Base-by-base conservation (phyloP, 225 moss, liverwort and hornwort genomes). In the Rhytidiadelphus loreus region DNA sequence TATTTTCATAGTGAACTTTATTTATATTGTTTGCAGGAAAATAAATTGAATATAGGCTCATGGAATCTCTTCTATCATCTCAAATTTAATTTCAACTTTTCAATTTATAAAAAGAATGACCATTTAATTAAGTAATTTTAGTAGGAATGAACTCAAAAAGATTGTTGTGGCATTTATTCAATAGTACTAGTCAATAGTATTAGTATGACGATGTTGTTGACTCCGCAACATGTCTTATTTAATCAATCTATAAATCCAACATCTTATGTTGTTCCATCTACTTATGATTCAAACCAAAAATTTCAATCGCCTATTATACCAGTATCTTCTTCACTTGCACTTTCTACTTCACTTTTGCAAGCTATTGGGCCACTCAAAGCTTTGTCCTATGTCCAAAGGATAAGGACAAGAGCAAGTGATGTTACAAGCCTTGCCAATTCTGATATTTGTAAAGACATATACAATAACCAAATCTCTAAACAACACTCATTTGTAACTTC, bases 181-280 rank as follows among this genome's bases (percentile, higher is more conserved):
- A 44, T 43, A 74, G 35, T 50, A 13, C 22, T 8, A 50, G 4
- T 60, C 65, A 11, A 81, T 10, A 84, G 57, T 62, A 60, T 63
- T 80, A 91, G 68, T 77, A 92, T 94, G 90, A 92, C 80, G 9
- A 92, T 90, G 88, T 64, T 94, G 59, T 64, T 91, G 61, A 88
- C 32, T 86, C 87, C 88, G 63, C 91, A 94, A 65, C 57, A 83
- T 80, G 70, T 82, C 2, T 87, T 86, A 55, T 80, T 65, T 32
- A 86, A 88, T 72, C 85, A 88, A 82, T 63, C 50, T 58, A 16
- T 85, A 77, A 75, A 83, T 57, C 29, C 73, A 35, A 72, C 66
- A 28, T 65, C 79, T 50, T 76, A 46, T 81, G 4, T n/a, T 68
- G 16, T 69, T 61, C 56, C 86, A 59, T 82, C 61, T 35, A 8